Evolutionary conservation across 2,329 filamentous ascomycete species (phyloP).

Genomic region (Colletotrichum cordylinicola): DNA sequence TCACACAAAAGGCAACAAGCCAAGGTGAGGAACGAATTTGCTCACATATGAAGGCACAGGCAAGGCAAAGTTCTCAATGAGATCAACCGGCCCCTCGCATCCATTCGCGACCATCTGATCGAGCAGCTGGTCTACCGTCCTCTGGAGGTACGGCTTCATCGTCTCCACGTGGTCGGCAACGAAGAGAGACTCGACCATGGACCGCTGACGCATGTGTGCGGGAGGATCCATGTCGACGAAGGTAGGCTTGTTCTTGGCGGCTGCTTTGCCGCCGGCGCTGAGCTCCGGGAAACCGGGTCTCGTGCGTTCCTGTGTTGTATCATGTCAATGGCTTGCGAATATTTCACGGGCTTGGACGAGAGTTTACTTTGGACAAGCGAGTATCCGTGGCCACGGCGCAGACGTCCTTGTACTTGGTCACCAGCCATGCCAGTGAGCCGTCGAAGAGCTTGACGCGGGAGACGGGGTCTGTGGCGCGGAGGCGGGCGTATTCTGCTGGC

Average conservation of each 20-base stretch:
- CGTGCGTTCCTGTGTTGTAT: slow-evolving; percentile 35
- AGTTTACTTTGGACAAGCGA: slow-evolving; percentile 50
- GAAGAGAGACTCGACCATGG: slow-evolving; percentile 53
- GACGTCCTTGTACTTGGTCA: slow-evolving; percentile 53
- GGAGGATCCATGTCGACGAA: slow-evolving; percentile 59
- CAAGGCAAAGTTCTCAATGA: slow-evolving; percentile 52
- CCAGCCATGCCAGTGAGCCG: slow-evolving; percentile 51
- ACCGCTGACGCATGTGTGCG: slow-evolving; percentile 49
- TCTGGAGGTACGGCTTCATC: slow-evolving; percentile 50
- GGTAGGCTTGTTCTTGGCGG: slow-evolving; percentile 53
- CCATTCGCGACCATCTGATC: slow-evolving; percentile 40
- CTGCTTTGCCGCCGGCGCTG: slow-evolving; percentile 49
- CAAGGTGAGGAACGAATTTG: rapidly evolving
- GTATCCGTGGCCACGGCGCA: slow-evolving; percentile 47
- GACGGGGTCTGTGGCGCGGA: slow-evolving; percentile 48
- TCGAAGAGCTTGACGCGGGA: slow-evolving; percentile 52
- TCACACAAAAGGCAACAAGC: neutral
- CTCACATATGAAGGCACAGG: slow-evolving; percentile 52
- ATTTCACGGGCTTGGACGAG: rapidly evolving
- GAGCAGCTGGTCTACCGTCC: slow-evolving; percentile 49
- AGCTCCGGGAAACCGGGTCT: slow-evolving; percentile 53
- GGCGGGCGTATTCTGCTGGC: slow-evolving; percentile 47
- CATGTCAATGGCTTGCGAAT: neutral
- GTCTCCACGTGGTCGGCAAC: slow-evolving; percentile 40
- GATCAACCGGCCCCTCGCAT: slow-evolving; percentile 45